These are phyloP conservation scores for Auxenochlorella pyrenoidosa DNA, from an alignment of 139 green algal genomes.

Conservation along the genomic window DNA sequence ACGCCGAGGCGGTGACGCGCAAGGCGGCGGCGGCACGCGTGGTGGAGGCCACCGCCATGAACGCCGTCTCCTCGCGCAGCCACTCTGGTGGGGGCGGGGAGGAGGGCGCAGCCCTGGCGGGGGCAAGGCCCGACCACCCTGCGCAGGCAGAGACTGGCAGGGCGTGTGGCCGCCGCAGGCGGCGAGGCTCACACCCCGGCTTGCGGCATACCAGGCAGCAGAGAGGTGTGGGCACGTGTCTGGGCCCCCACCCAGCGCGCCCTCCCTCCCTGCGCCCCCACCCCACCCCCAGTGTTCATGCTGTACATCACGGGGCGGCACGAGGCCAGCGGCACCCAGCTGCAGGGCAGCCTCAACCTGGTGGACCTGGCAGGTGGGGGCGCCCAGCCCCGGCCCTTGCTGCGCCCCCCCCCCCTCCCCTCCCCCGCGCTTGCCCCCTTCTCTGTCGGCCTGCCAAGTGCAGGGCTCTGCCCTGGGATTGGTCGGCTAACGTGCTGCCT, in stretches of 20 bases:
- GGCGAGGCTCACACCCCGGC: no score
- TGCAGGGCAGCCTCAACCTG: slow-evolving; percentile 89
- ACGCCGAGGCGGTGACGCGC: slow-evolving; percentile 71
- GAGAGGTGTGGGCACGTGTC: no score
- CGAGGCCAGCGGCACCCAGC: slow-evolving; percentile 61
- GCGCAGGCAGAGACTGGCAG: neutral
- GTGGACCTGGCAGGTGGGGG: slow-evolving; percentile 91
- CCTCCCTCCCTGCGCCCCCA: neutral
- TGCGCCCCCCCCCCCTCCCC: neutral
- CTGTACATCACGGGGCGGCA: slow-evolving; percentile 91
- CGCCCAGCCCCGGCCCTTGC: no score
- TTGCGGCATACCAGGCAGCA: no score
- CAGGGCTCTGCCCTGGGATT: neutral
- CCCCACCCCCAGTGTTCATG: slow-evolving; percentile 86
- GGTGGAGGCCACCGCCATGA: slow-evolving; percentile 94
- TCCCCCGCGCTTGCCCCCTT: no score
- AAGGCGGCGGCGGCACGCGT: slow-evolving; percentile 71
- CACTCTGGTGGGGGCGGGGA: slow-evolving; percentile 63
- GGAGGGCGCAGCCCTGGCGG: no score
- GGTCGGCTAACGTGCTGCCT: neutral
- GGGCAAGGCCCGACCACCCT: neutral
- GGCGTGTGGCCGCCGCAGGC: no score
- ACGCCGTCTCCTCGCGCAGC: slow-evolving; percentile 84
- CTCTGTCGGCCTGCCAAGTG: neutral
- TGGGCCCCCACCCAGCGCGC: no score